Conservation (phyloP, 2,329 filamentous ascomycete species). For the Dothidotthia symphoricarpi region DNA sequence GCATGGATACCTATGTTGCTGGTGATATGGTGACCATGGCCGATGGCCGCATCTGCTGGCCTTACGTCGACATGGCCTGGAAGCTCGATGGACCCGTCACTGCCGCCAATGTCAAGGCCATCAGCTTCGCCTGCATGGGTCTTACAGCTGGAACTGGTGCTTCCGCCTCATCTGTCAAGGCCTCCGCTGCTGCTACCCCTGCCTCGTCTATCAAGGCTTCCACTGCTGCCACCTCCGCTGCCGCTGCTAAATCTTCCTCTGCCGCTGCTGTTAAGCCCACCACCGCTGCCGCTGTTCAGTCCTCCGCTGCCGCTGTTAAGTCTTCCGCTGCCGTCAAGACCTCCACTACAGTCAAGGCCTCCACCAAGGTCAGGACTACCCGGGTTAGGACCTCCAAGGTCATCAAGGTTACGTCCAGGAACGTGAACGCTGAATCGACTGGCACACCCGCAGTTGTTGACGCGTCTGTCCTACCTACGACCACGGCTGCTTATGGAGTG, state of each 20-base stretch:
- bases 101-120: slow-evolving; percentile 41
- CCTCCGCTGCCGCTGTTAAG: slow-evolving; percentile 1
- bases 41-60: slow-evolving; percentile 62
- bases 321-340: slow-evolving; percentile 1
- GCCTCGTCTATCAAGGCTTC: slow-evolving; percentile 10
- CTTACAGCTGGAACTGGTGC: slow-evolving; percentile 12
- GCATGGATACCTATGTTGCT: slow-evolving; percentile 57
- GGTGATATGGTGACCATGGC: slow-evolving; percentile 62
- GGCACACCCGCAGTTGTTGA: slow-evolving; percentile 4
- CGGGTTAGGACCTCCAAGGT: background rate
- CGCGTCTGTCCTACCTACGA: slow-evolving; percentile 1
- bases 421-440: slow-evolving; percentile 5
- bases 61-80: slow-evolving; percentile 59
- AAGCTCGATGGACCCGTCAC: slow-evolving; percentile 43
- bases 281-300: background rate
- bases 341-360: background rate
- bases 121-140: slow-evolving; percentile 56
- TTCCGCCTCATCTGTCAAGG: slow-evolving; percentile 1
- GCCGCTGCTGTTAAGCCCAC: slow-evolving; percentile 5
- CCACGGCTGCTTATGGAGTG: slow-evolving; percentile 4
- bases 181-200: slow-evolving; percentile 4
- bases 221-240: slow-evolving; percentile 9
- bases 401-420: background rate
- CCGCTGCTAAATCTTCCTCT: slow-evolving; percentile 3
- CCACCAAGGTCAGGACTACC: background rate